Evolutionary conservation across 1,139 yeast genomes (phyloP), one percentile per base, ranked within the genome.

Genomic region (Suhomyces wounanorum): DNA sequence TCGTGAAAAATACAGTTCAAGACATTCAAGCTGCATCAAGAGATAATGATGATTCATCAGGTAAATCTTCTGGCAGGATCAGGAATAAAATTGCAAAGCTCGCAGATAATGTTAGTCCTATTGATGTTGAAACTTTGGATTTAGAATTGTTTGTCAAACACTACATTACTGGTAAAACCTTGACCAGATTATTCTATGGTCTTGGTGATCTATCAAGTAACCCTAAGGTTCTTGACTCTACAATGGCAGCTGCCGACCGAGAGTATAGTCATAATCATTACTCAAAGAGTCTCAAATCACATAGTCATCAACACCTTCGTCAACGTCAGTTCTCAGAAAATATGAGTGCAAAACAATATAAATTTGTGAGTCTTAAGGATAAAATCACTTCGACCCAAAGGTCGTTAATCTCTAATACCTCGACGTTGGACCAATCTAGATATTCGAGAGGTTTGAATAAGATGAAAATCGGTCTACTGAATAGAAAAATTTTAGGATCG

Each of bases 1-100:
- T 77, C 26, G 89, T 89, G 40, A 88, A 87, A 58, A 80, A 81
- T 26, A 86, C 92, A 0, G 89, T 89, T 44, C 89, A 86, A 61
- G 96, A 89, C 60, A 71, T 75, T 25, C 50, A 45, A 40, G 67
- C 62, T 48, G 68, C 71, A 6, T 67, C 68, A 6, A 65, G 66
- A 40, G 68, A 64, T 40, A 67, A 62, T 28, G 70, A 68, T 37
- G 71, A 67, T 21, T 51, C 57, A 17, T 55, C 58, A 35, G 50
- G 55, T 13, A 64, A 61, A 45, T 55, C 66, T 8, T 59, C 70
- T 21, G 66, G 73, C 1, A 64, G 75, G 57, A 60, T 73, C 33
- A 63, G 78, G 57, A 71, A 66, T 50, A 65, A 64, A 51, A 65
- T 73, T 33, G 74, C 73, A 9, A 75, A 75, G 47, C 57, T 73